Evolutionary conservation across 2,329 filamentous ascomycete species (phyloP).

Genomic region (Acephala macrosclerotiorum): DNA sequence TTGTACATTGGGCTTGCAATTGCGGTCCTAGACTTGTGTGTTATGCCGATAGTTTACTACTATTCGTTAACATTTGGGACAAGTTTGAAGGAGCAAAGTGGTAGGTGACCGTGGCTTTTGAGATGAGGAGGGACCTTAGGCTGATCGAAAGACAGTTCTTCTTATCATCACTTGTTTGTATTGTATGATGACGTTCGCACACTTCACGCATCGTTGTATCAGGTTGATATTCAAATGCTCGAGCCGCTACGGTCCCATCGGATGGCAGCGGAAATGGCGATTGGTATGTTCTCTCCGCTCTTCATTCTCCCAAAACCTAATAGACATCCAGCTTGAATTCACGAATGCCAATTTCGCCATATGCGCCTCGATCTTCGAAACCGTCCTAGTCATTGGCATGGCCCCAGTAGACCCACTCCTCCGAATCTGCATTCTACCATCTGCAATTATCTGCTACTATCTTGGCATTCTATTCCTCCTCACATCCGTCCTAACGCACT

Average conservation of each 20-base stretch:
- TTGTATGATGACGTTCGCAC: conserved; percentile 23
- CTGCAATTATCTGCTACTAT: conserved; percentile 21
- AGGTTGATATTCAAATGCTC: conserved; percentile 18
- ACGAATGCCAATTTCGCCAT: conserved; percentile 24
- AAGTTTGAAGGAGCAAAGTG: conserved; percentile 5
- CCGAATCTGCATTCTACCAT: conserved; percentile 23
- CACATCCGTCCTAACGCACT: conserved; percentile 14
- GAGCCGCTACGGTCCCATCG: conserved; percentile 15
- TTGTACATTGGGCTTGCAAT: conserved; percentile 1
- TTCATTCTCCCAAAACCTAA: not conserved
- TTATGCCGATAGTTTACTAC: conserved; percentile 10
- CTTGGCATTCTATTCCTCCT: conserved; percentile 20
- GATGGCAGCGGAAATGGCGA: conserved; percentile 15
- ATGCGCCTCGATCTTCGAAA: conserved; percentile 22
- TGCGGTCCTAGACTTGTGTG: conserved; percentile 6
- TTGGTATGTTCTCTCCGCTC: not conserved
- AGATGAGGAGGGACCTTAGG: not conserved
- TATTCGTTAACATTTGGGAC: conserved; percentile 11
- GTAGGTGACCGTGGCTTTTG: not conserved
- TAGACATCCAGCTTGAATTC: conserved; percentile 20
- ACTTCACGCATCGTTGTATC: conserved; percentile 18
- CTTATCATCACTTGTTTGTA: conserved; percentile 17
- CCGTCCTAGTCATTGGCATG: conserved; percentile 21
- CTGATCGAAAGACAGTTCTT: conserved; percentile 4
- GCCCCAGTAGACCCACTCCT: conserved; percentile 18